Conservation (phyloP, 1,284 basidiomycete genomes). For the Ganoderma multipileum region DNA sequence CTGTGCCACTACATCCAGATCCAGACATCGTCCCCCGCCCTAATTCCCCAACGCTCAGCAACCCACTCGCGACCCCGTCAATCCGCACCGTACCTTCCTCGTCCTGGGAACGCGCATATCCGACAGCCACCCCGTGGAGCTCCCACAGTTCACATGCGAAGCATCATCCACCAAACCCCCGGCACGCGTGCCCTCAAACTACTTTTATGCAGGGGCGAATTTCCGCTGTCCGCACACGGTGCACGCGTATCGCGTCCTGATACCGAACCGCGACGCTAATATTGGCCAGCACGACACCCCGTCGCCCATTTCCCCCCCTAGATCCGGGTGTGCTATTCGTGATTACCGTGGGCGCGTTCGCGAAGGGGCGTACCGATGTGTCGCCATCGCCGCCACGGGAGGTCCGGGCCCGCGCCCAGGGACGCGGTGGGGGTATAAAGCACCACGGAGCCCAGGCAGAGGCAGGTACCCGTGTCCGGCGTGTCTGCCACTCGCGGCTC, state of each 20-base stretch:
- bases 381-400: not conserved
- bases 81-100: not conserved
- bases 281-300: not conserved
- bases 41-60: not conserved
- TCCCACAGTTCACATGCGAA: conserved; percentile 14
- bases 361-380: not conserved
- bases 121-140: no score
- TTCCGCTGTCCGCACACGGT: not conserved
- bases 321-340: not conserved
- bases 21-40: not conserved
- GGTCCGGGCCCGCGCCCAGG: not conserved
- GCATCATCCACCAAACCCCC: not conserved
- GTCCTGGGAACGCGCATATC: not conserved
- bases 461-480: not conserved
- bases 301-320: not conserved
- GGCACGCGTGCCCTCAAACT: not conserved
- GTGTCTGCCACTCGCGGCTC: not conserved
- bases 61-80: not conserved
- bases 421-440: not conserved
- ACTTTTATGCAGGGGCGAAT: not conserved
- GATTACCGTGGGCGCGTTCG: conserved; percentile 1
- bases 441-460: not conserved
- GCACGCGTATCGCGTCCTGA: no score
- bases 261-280: not conserved
- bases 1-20: not conserved